A percentile compares a stretch with the other conserved stretches of the same genome.
Conservation (phyloP, 2,329 filamentous ascomycete species). For the Westerdykella sp. region DNA sequence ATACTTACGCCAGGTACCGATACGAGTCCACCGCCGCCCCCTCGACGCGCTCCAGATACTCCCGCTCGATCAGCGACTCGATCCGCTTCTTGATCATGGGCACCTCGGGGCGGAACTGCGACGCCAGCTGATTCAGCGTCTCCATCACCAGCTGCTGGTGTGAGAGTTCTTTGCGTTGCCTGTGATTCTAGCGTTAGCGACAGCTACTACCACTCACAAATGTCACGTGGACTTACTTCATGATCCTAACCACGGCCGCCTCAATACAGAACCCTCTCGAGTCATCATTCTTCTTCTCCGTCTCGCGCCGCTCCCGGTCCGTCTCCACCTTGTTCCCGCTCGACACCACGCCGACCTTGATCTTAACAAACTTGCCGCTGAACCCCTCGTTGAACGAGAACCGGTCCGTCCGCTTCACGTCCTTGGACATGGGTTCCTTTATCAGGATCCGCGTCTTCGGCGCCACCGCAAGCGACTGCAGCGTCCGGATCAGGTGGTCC, state of each 20-base stretch:
- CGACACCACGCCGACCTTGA: slow-evolving; percentile 81
- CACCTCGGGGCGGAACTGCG: slow-evolving; percentile 70
- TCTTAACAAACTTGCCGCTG: slow-evolving; percentile 73
- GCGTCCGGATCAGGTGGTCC: slow-evolving; percentile 65
- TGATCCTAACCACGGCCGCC: slow-evolving; percentile 71
- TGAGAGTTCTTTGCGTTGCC: slow-evolving; percentile 65
- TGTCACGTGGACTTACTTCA: slow-evolving; percentile 59
- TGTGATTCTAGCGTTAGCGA: slow-evolving; percentile 32
- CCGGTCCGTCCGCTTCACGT: slow-evolving; percentile 66
- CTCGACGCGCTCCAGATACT: slow-evolving; percentile 74
- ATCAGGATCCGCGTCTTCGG: slow-evolving; percentile 74
- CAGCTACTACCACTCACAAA: slow-evolving; percentile 20
- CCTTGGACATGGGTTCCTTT: slow-evolving; percentile 75
- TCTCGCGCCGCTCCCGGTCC: slow-evolving; percentile 58
- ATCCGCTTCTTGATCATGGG: slow-evolving; percentile 75
- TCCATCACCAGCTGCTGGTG: slow-evolving; percentile 66
- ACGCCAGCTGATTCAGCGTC: slow-evolving; percentile 61
- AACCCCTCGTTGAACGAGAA: slow-evolving; percentile 83
- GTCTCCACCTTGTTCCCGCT: slow-evolving; percentile 80
- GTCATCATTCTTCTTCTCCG: slow-evolving; percentile 70
- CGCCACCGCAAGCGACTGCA: slow-evolving; percentile 76
- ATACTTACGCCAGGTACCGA: slow-evolving; percentile 59
- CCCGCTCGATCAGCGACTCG: slow-evolving; percentile 67
- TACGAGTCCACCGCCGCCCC: slow-evolving; percentile 57
- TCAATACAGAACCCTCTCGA: slow-evolving; percentile 66